Base-by-base conservation (phyloP, 2,329 filamentous ascomycete species). In the Amphichorda felina region DNA sequence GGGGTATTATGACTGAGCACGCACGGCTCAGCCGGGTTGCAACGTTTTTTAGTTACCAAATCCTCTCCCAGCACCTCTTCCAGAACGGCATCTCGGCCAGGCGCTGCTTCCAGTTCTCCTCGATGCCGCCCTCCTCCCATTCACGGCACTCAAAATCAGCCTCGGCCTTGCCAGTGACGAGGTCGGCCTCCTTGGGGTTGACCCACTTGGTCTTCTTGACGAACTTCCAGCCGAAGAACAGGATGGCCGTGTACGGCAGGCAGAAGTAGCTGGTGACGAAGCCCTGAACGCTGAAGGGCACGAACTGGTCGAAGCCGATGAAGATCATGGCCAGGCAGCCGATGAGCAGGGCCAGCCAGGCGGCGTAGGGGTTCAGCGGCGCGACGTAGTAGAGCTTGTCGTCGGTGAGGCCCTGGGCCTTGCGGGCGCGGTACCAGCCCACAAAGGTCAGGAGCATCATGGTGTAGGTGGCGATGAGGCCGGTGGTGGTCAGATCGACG, bases 201-300 rank as follows among this genome's bases (percentile, higher is more conserved):
- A 68, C 55, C 40, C 70, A 63, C 43, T 68, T 74, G 0, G 78
- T 82, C 48, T 63, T 66, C 53, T 79, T 73, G 43, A 72, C 38
- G 2, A 81, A 8, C 56, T 86, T 87, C 73, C 78, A 85, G 5
- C 64, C 68, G 3, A 79, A 19, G 47, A 72, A 87, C 8, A 86
- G 58, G 5, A 63, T 48, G 26, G 66, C 45, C 35, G 68, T 69
- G 44, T 71, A 72, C 4, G 63, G 61, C 21, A 73, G 54, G 8
- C 60, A 66, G 45, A 74, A 70, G 50, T 75, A 75, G 13, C 58
- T 59, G 2, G 69, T 68, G 35, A 75, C 43, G 49, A 74, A 74
- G 30, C 59, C 57, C 8, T 64, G 55, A 0, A 59, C 55, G 27
- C 51, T 61, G 43, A 63, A 72, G 6, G 69, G 68, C 39, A 61